Base-by-base conservation (phyloP, 371 early-diverging fungal genomes). In the Smittium culicis region DNA sequence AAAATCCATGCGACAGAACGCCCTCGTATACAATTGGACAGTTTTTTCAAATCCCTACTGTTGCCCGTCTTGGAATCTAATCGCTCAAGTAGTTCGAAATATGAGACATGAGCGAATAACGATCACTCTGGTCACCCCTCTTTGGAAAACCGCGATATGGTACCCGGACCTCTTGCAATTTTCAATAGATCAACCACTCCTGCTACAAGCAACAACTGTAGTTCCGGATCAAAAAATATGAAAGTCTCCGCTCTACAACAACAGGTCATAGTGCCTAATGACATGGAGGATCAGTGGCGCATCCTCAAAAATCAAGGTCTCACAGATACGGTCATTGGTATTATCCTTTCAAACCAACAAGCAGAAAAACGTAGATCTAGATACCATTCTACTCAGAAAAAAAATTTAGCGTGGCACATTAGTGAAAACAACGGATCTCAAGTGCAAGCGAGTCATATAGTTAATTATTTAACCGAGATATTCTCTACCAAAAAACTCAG, bases 201-300 rank as follows among this genome's bases (percentile, higher is more conserved):
- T 57, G 57, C 5, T 57, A 20, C 57, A 14, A 25, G 14, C 57
- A 57, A 20, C 27, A 3, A n/a, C 57, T 8, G 57, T 57, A 5
- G 27, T 57, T 57, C 57, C 57, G 27, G 57, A 57, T 57, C 57
- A 8, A 57, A 57, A 57, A 57, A 57, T 8, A 5, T 11, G 57
- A 57, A 57, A 57, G 25, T 57, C 57, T 14, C 57, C 57, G 27
- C 57, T 57, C 5, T 57, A 14, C n/a, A 57, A 57, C n/a, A 57
- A 57, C 27, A 57, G 25, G 57, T 16, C 5, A 3, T 57, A 25
- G 57, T 5, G 27, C 5, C 57, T 57, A 14, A 57, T 57, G 57
- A 27, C 57, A 16, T 57, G 57, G 57, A 57, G 27, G 27, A 27
- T 57, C n/a, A 57, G 57, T 25, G 57, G 57, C 5, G 11, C 25